Percentiles rank a stretch among this genome's conserved stretches.
These are phyloP conservation scores for Coniochaeta prunicola DNA, from an alignment of 2,329 filamentous ascomycete species.

Conservation along the genomic window DNA sequence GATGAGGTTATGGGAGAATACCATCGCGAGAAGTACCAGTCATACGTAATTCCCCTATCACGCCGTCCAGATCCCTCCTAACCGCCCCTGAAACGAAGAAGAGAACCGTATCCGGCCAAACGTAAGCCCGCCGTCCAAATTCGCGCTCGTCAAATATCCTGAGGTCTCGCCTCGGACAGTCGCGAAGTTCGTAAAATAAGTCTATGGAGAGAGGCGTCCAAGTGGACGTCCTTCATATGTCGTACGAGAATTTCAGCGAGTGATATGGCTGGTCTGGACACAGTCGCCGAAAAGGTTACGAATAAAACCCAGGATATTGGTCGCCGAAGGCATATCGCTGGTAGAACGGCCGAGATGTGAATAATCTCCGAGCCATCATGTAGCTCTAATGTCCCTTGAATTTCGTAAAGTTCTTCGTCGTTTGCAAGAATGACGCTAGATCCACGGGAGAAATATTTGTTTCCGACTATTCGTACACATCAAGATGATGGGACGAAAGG, in stretches of 20 bases:
- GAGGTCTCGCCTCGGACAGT: background rate
- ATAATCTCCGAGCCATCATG: background rate
- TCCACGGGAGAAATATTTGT: background rate
- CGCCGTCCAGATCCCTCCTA: background rate
- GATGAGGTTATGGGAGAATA: background rate
- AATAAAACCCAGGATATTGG: background rate
- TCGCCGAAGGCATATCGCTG: background rate
- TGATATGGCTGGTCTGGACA: background rate
- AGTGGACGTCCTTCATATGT: background rate
- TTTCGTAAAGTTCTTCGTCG: background rate
- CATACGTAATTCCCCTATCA: background rate
- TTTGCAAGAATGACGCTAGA: conserved; percentile 1
- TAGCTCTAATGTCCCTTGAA: background rate
- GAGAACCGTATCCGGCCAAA: background rate
- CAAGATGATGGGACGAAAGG: background rate
- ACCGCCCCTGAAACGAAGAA: background rate
- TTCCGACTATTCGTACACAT: background rate
- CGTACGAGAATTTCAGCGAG: background rate
- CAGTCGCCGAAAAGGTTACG: background rate
- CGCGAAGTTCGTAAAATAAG: background rate
- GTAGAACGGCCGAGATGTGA: background rate
- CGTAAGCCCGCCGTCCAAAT: background rate
- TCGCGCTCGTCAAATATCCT: background rate
- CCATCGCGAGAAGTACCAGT: background rate
- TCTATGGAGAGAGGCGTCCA: background rate